Evolutionary conservation across 2,329 filamentous ascomycete genomes (phyloP).

Genomic region (Aureobasidium lini): DNA sequence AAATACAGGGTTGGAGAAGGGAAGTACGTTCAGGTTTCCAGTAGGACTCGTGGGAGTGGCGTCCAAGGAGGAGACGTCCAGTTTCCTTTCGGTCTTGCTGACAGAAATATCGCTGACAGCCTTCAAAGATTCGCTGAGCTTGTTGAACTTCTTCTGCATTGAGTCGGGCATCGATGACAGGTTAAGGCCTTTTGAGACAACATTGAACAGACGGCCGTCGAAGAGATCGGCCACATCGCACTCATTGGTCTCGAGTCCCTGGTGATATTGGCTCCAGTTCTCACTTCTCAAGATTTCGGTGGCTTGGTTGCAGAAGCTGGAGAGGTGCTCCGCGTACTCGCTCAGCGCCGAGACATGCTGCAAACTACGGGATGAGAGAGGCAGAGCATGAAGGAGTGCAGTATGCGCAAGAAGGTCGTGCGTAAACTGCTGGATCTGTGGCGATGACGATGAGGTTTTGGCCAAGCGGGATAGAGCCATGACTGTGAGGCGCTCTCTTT

Average conservation of each 20-base stretch:
- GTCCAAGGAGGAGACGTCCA: background rate
- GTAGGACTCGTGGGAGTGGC: background rate
- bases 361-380: constrained; percentile 25
- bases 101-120: background rate
- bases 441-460: background rate
- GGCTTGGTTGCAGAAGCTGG: constrained; percentile 31
- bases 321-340: constrained; percentile 18
- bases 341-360: constrained; percentile 12
- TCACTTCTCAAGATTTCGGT: constrained; percentile 30
- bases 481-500: constrained; percentile 22
- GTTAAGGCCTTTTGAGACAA: constrained; percentile 13
- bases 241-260: constrained; percentile 6
- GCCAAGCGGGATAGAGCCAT: constrained; percentile 20
- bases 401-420: constrained; percentile 23
- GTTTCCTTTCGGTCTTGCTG: background rate
- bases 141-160: background rate
- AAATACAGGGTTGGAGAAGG: constrained; percentile 41
- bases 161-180: background rate
- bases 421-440: background rate
- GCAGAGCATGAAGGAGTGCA: constrained; percentile 23
- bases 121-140: background rate
- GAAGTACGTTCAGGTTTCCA: constrained; percentile 30
- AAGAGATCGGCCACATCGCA: constrained; percentile 49
- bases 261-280: constrained; percentile 29
- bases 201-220: constrained; percentile 45